Conservation (phyloP, 352 stramenopile species). For the Phytophthora sp. region DNA sequence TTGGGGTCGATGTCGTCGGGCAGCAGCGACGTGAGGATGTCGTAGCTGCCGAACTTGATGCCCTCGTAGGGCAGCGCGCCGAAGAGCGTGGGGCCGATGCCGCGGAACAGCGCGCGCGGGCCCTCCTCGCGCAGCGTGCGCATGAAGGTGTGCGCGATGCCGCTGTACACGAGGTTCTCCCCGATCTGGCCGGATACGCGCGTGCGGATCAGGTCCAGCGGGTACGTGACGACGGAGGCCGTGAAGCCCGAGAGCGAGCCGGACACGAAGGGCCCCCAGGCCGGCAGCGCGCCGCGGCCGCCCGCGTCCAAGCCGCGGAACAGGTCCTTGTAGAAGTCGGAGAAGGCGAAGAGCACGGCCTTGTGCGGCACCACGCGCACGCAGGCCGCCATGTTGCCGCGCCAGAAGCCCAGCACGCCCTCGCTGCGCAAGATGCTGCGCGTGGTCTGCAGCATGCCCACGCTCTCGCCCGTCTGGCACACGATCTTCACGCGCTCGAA, state of each 20-base stretch:
- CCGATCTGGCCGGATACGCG: conserved; percentile 80
- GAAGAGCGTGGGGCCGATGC: conserved; percentile 72
- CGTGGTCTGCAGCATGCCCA: conserved; percentile 78
- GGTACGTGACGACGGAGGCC: conserved; percentile 86
- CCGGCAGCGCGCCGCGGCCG: conserved; percentile 36
- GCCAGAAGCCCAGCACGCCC: conserved; percentile 73
- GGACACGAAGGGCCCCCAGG: conserved; percentile 67
- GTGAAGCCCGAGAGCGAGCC: conserved; percentile 85
- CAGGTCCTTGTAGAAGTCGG: conserved; percentile 87
- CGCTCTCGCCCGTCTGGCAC: conserved; percentile 75
- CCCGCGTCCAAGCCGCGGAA: conserved; percentile 46
- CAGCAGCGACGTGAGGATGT: conserved; percentile 64
- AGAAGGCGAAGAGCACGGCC: conserved; percentile 83
- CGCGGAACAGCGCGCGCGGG: conserved; percentile 64
- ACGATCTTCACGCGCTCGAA: conserved; percentile 90
- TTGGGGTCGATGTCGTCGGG: conserved; percentile 65
- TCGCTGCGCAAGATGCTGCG: conserved; percentile 63
- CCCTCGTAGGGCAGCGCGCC: conserved; percentile 82
- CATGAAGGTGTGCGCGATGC: conserved; percentile 74
- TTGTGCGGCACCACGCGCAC: conserved; percentile 85
- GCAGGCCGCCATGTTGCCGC: conserved; percentile 75
- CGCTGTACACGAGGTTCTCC: conserved; percentile 64
- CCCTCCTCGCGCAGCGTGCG: conserved; percentile 79
- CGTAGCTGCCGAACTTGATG: conserved; percentile 85
- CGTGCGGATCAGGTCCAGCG: conserved; percentile 85